phyloP scores from a whole-genome alignment of 306 rosid species.

The Cucumis hystrix region DNA sequence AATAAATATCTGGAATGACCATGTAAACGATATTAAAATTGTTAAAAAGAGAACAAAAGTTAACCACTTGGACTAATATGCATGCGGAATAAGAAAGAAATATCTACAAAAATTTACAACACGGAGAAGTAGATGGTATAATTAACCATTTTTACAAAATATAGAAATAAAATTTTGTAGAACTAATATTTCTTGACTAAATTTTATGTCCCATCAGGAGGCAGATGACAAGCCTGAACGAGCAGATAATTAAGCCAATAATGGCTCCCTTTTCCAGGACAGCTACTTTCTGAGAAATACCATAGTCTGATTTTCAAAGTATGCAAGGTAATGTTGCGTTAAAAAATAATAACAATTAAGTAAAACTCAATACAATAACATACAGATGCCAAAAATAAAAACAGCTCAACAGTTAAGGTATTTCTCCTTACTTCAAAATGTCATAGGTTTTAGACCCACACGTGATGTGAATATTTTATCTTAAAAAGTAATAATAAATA shows the following conservation, averaged over 20 bases:
- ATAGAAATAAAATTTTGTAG: background rate
- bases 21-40: constrained; percentile 3
- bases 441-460: background rate
- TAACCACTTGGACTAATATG: background rate
- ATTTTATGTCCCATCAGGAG: background rate
- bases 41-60: background rate
- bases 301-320: background rate
- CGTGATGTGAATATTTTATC: background rate
- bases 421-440: background rate
- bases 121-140: background rate
- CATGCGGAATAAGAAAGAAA: background rate
- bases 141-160: background rate
- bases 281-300: background rate
- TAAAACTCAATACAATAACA: background rate
- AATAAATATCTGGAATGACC: constrained; percentile 60
- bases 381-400: too few species aligned
- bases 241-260: background rate
- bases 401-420: background rate
- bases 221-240: background rate
- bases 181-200: background rate
- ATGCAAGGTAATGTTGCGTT: background rate
- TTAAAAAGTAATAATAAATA: too few species aligned
- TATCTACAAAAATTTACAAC: background rate
- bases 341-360: background rate
- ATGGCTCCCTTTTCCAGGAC: background rate